These are phyloP conservation scores for Mychonastes homosphaera DNA, from an alignment of 139 green algal genomes.

Conservation along the genomic window DNA sequence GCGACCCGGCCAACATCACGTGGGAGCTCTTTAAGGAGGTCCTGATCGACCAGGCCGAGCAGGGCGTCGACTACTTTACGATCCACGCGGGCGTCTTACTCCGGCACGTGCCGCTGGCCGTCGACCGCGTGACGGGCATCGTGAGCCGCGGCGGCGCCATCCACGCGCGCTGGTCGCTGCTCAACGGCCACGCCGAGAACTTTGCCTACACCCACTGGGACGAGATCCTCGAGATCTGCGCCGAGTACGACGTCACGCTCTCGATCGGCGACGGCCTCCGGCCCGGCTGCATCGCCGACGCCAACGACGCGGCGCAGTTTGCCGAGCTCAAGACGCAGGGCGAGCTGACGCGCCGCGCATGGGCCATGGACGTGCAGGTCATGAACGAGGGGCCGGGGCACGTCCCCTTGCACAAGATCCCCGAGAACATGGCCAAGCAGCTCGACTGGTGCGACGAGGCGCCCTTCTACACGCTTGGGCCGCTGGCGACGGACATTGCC, in stretches of 20 bases:
- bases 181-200: constrained; percentile 91
- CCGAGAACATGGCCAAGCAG: constrained; percentile 85
- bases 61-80: constrained; percentile 96
- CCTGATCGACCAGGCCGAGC: constrained; percentile 88
- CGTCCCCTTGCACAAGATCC: constrained; percentile 94
- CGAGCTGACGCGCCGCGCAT: constrained; percentile 84
- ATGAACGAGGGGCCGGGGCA: constrained; percentile 97
- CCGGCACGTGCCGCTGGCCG: constrained; percentile 81
- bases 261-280: constrained; percentile 83
- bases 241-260: constrained; percentile 48
- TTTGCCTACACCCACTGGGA: constrained; percentile 98
- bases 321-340: constrained; percentile 90
- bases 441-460: constrained; percentile 77
- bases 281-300: constrained; percentile 82
- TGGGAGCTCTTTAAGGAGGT: constrained; percentile 93
- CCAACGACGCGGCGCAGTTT: constrained; percentile 94
- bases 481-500: constrained; percentile 89
- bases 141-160: constrained; percentile 88
- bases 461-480: constrained; percentile 96
- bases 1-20: constrained; percentile 81
- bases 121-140: constrained; percentile 85
- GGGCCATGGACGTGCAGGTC: constrained; percentile 90
- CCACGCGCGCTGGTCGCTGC: constrained; percentile 86
- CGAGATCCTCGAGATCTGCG: constrained; percentile 96
- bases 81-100: constrained; percentile 94